Base-by-base conservation (phyloP, 2,329 filamentous ascomycete genomes). In the Pseudopyricularia javanii region DNA sequence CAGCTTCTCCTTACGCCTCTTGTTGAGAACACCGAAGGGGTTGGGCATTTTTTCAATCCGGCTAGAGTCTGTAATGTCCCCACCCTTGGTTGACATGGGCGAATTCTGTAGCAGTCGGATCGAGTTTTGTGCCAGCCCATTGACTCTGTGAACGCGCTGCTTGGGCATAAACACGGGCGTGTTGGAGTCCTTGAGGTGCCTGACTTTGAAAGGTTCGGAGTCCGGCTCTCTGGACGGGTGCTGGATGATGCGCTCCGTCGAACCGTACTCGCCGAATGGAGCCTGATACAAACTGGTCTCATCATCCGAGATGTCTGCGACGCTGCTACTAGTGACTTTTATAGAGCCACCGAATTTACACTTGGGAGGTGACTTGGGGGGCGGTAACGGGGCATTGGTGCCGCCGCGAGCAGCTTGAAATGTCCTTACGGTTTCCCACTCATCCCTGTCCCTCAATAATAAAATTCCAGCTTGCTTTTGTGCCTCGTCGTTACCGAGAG, bases 221-320 rank as follows among this genome's bases (percentile, higher is more conserved):
- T 52, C 51, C 5, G 17, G n/a, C 26, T 35, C 33, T 11, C 35
- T 47, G 11, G 56, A 55, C 2, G 59, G 58, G 43, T 59, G 59
- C 47, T 60, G 58, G n/a, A 64, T 37, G 40, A 65, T 62, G 22
- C 56, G 57, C 9, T 63, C 62, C 3, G 58, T 62, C 11, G 64
- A 63, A 3, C 58, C 55, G 22, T 57, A 62, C 11, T 54, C 58
- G 37, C 61, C 57, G 49, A 58, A 57, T 1, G 54, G 49, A 2
- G 52, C 37, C 1, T 47, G 34, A 20, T 34, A 52, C 5, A 58
- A 56, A 28, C 54, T 60, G 22, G 56, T 47, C 26, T 55, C 53
- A 20, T 54, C 56, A 45, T 74, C 72, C 1, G 73, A 74, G 7
- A 69, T 65, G 54, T 75, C 67, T 2, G 73, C 73, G 22, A 76